phyloP scores from a whole-genome alignment of 2,329 filamentous ascomycete species.

The Botrytis byssoidea region DNA sequence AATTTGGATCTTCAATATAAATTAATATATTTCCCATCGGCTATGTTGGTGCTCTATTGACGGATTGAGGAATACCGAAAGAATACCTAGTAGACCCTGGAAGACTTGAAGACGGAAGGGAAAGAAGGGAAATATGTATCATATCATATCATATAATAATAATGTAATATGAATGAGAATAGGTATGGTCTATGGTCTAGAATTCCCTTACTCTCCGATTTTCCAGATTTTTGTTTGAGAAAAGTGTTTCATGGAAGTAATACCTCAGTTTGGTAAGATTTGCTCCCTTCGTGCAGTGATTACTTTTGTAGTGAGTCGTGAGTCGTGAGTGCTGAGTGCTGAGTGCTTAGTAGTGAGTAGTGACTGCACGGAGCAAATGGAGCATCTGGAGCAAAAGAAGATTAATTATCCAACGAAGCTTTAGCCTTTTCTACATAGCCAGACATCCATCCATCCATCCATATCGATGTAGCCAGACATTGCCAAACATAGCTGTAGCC shows the following conservation, averaged over 20 bases:
- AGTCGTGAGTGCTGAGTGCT: not conserved
- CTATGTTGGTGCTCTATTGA: slow-evolving; percentile 2
- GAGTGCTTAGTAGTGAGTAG: not conserved
- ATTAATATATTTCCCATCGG: slow-evolving; percentile 9
- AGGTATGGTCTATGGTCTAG: not conserved
- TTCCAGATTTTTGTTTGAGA: not conserved
- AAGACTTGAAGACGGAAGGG: not conserved
- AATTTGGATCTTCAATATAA: slow-evolving; percentile 5
- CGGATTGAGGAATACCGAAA: slow-evolving; percentile 7
- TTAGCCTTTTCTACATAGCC: not conserved
- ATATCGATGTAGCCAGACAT: not conserved
- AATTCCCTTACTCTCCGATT: not conserved
- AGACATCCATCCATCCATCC: not conserved
- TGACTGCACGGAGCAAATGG: not conserved
- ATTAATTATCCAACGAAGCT: not conserved
- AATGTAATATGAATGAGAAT: not conserved
- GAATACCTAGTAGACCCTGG: not conserved
- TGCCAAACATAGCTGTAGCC: not conserved
- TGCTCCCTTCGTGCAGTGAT: not conserved
- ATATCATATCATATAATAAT: not conserved
- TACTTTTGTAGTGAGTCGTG: not conserved
- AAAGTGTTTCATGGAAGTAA: not conserved
- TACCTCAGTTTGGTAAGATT: not conserved
- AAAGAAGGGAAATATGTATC: not conserved
- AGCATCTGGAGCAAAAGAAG: not conserved